Percentiles rank a stretch among this genome's conserved stretches.
Evolutionary conservation across 169 alveolate genomes (phyloP).

Genomic region (Cryptosporidium xiaoi): DNA sequence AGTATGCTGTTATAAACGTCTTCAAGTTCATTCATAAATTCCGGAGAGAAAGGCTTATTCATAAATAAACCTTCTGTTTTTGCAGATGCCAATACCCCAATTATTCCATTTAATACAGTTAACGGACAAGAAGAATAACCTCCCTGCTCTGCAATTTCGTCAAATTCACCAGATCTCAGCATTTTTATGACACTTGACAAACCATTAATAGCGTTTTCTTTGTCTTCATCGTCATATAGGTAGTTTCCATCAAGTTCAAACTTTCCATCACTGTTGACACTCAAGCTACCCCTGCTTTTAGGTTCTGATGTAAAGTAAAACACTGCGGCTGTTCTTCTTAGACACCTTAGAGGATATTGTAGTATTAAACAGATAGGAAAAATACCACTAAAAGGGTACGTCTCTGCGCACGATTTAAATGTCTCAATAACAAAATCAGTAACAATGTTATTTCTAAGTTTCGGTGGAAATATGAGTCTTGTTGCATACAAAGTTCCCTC

Average conservation of each 20-base stretch:
- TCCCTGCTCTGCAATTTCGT: slow-evolving; percentile 60
- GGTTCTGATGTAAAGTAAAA: slow-evolving; percentile 82
- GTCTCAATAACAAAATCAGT: slow-evolving; percentile 77
- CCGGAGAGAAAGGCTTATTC: slow-evolving; percentile 52
- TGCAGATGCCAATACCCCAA: slow-evolving; percentile 51
- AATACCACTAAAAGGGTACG: slow-evolving; percentile 33
- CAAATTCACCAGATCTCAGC: slow-evolving; percentile 77
- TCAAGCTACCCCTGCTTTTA: slow-evolving; percentile 78
- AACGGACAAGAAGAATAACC: slow-evolving; percentile 64
- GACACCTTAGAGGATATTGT: slow-evolving; percentile 49
- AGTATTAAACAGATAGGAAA: slow-evolving; percentile 44
- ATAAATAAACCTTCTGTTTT: slow-evolving; percentile 30
- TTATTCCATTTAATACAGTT: slow-evolving; percentile 50
- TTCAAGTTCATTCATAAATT: slow-evolving; percentile 54
- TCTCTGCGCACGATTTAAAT: slow-evolving; percentile 74
- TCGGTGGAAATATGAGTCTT: slow-evolving; percentile 80
- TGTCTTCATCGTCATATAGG: slow-evolving; percentile 76
- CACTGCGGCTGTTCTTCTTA: slow-evolving; percentile 78
- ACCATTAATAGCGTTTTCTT: slow-evolving; percentile 79
- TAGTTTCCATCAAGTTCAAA: slow-evolving; percentile 78
- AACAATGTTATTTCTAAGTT: slow-evolving; percentile 77
- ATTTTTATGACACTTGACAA: slow-evolving; percentile 75
- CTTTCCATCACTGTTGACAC: slow-evolving; percentile 75
- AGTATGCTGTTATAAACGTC: slow-evolving; percentile 11
- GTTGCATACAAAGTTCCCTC: slow-evolving; percentile 81